phyloP scores from a whole-genome alignment of 2,329 filamentous ascomycete genomes.

The Diaporthe amygdali region DNA sequence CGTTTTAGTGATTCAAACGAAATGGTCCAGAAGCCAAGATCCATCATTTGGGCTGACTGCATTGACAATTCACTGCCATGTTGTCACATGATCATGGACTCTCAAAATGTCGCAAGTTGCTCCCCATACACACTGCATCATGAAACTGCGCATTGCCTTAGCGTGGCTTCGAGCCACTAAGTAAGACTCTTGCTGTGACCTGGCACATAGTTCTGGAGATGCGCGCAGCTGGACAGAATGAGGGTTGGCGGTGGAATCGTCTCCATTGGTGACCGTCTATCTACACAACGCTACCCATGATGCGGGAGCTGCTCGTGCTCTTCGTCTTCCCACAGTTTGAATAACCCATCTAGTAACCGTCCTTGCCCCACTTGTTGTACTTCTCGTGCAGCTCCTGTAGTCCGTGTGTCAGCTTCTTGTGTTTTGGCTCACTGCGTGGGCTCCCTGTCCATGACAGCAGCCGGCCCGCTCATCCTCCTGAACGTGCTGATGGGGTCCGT shows the following conservation, averaged over 20 bases:
- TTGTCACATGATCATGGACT: background rate
- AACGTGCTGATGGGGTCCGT: slow-evolving; percentile 34
- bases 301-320: slow-evolving; percentile 19
- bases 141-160: background rate
- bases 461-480: too few relatives aligned
- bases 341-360: slow-evolving; percentile 70
- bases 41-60: too few relatives aligned
- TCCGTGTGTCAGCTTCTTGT: slow-evolving; percentile 23
- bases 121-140: background rate
- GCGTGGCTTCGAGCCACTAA: background rate
- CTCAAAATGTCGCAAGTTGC: background rate
- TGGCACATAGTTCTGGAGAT: background rate
- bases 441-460: background rate
- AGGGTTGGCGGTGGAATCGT: background rate
- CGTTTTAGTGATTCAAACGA: background rate
- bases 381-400: slow-evolving; percentile 85
- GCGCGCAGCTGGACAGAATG: background rate
- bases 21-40: background rate
- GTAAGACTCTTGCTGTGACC: background rate
- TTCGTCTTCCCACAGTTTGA: background rate
- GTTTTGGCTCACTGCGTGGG: background rate
- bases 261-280: slow-evolving; percentile 25
- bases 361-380: slow-evolving; percentile 99
- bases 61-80: background rate
- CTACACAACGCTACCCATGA: slow-evolving; percentile 19